phyloP scores from a whole-genome alignment of 441 rosid species.

The Populus hybrid region DNA sequence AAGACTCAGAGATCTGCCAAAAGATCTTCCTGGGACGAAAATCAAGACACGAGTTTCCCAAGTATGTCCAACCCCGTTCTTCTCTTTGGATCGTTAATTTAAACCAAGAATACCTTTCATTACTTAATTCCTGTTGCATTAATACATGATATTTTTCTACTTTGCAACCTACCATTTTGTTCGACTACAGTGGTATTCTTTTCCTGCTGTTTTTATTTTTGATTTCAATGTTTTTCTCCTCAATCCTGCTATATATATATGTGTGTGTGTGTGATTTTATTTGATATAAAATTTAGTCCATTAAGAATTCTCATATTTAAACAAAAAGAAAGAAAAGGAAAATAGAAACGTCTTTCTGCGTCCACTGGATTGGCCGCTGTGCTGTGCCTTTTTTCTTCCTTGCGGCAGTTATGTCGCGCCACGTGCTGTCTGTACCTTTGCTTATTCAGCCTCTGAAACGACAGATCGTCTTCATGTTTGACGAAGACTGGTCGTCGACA shows the following conservation, averaged over 20 bases:
- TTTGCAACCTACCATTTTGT: not conserved
- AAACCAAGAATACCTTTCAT: not conserved
- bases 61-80: slow-evolving; percentile 21
- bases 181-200: no score
- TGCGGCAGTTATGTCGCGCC: not conserved
- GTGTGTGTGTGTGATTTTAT: no score
- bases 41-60: slow-evolving; percentile 60
- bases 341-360: not conserved
- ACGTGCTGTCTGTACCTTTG: not conserved
- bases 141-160: not conserved
- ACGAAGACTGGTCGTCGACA: not conserved
- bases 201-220: not conserved
- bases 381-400: not conserved
- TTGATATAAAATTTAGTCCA: no score
- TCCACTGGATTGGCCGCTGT: not conserved
- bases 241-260: no score
- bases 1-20: slow-evolving; percentile 69
- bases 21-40: slow-evolving; percentile 52
- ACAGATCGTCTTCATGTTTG: not conserved
- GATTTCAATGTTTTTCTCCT: not conserved
- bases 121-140: not conserved
- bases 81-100: not conserved
- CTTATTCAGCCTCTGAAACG: not conserved
- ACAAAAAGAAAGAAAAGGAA: not conserved
- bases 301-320: not conserved